Evolutionary conservation across 768 basidiomycete genomes (phyloP).

Genomic region (Rhizopogon vinicolor): DNA sequence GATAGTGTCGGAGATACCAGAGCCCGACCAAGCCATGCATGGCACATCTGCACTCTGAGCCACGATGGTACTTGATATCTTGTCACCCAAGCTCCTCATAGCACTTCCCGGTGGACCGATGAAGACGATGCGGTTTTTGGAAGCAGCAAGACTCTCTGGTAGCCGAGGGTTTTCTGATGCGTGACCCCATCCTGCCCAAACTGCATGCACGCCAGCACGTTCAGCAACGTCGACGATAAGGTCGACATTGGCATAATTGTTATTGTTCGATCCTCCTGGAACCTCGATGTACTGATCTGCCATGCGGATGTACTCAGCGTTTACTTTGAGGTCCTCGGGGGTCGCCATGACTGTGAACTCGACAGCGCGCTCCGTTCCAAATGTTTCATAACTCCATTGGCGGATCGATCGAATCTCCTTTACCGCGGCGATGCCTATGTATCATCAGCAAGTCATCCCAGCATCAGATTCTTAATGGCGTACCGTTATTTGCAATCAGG

Average conservation of each 20-base stretch:
- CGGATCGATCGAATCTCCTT: conserved; percentile 99
- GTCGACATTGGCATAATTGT: conserved; percentile 99
- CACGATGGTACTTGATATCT: conserved; percentile 99
- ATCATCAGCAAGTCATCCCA: conserved; percentile 16
- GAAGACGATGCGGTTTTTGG: conserved; percentile 95
- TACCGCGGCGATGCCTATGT: conserved; percentile 92
- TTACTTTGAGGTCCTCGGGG: conserved; percentile 96
- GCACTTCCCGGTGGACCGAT: conserved; percentile 98
- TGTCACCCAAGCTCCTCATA: conserved; percentile 98
- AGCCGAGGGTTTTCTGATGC: conserved; percentile 98
- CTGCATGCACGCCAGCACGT: conserved; percentile 94
- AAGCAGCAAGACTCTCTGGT: conserved; percentile 88
- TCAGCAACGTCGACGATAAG: conserved; percentile 98
- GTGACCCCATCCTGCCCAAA: conserved; percentile 99
- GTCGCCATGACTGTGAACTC: conserved; percentile 99
- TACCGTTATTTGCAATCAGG: conserved; percentile 98
- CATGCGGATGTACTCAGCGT: conserved; percentile 99
- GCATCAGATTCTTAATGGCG: conserved; percentile 6
- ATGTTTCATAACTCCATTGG: conserved; percentile 99
- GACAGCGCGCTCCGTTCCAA: conserved; percentile 91
- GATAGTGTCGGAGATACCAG: conserved; percentile 84
- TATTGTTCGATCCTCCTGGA: conserved; percentile 96
- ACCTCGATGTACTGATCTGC: conserved; percentile 99
- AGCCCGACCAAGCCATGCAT: conserved; percentile 98
- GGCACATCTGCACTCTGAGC: conserved; percentile 96